Base-by-base conservation (phyloP, 2,329 filamentous ascomycete species). In the Proliferodiscus dingleyae region DNA sequence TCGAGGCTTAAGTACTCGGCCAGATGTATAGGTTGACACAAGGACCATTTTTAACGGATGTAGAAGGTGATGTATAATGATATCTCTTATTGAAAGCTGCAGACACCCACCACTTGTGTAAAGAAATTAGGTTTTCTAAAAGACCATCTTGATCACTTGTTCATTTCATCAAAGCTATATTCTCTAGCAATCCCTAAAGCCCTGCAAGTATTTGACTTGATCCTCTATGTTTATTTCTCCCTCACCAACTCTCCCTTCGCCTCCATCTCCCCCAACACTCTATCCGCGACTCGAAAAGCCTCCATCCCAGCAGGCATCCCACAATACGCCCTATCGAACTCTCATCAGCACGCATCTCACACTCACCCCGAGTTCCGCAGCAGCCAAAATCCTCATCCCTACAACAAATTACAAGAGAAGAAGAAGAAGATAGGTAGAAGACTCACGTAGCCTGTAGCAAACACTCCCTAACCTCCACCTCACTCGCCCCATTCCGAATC, bases 271-370 rank as follows among this genome's bases (percentile, higher is more conserved):
- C 34, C 51, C 49, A 62, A 48, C 8, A 61, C 57, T 30, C 54
- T 43, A 47, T 61, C 59, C 18, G 58, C 59, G 24, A 59, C 55
- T 13, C 58, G 33, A 40, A 62, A 62, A 8, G 56, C 53, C 22
- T 62, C 59, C 54, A 62, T 52, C 0, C 58, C 59, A 41, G 58
- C 57, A 8, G 59, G 58, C 41, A 62, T 49, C 11, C 59, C 58
- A 46, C 59, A 62, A 50, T 62, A 61, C 10, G 57, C 54, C 48
- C 59, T 62, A 38, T 39, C 7, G 9, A n/a, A n/a, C n/a, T 11
- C 9, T 19, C 18, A 40, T 53, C 24, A 58, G 47, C 24, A 10
- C 5, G 28, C 29, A 37, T 33, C 34, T 33, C 30, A 18, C 16
- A 22, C 29, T 11, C 26, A 9, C 3, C 26, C 3, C 26, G 10